These are phyloP conservation scores for Heritiera fomes DNA, from an alignment of 345 rosid species.

Conservation along the genomic window DNA sequence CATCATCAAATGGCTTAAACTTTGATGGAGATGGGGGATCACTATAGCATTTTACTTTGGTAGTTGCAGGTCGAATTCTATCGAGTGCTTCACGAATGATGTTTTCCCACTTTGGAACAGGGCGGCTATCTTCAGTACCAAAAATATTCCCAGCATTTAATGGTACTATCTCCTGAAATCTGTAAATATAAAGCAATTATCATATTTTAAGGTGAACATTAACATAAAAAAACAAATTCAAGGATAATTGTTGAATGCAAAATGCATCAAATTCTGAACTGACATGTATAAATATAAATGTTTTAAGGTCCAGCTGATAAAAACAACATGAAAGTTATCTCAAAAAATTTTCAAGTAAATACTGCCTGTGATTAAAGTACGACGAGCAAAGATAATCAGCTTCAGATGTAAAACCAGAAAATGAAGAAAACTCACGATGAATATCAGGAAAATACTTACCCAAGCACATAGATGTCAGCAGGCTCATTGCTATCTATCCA, in stretches of 20 bases:
- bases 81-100: constrained; percentile 72
- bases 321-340: background rate
- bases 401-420: background rate
- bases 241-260: background rate
- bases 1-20: constrained; percentile 60
- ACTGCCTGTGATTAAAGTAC: background rate
- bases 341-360: background rate
- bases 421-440: background rate
- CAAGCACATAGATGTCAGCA: constrained; percentile 62
- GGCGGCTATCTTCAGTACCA: constrained; percentile 88
- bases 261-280: background rate
- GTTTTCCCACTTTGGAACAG: constrained; percentile 84
- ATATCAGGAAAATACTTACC: constrained; percentile 1
- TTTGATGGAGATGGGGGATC: constrained; percentile 95
- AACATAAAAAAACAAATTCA: background rate
- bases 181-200: constrained; percentile 30
- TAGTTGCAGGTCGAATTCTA: constrained; percentile 48
- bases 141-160: constrained; percentile 91
- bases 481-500: constrained; percentile 77
- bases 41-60: constrained; percentile 70
- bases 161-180: constrained; percentile 95
- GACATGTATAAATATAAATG: background rate
- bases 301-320: background rate
- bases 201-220: constrained; percentile 6
- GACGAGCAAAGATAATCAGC: background rate